A percentile compares a stretch with the other conserved stretches of the same genome.
phyloP scores from a whole-genome alignment of 176 grass and related monocot species.

The Juncus effusus region DNA sequence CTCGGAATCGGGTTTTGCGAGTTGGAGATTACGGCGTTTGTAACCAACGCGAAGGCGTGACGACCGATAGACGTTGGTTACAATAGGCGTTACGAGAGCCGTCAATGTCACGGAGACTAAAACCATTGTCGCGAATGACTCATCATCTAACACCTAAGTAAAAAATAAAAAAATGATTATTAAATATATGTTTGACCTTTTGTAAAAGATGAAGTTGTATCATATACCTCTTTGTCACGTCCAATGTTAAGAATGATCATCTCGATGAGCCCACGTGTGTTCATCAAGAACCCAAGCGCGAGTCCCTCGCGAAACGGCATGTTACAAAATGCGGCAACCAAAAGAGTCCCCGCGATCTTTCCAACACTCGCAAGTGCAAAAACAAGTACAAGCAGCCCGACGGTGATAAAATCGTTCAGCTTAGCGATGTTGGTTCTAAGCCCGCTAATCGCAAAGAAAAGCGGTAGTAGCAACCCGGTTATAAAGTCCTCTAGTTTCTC shows the following conservation, averaged over 20 bases:
- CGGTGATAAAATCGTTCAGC: conserved; percentile 36
- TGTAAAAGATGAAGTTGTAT: conserved; percentile 6
- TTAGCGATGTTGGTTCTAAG: conserved; percentile 46
- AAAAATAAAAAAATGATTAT: background rate
- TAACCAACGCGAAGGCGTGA: conserved; percentile 50
- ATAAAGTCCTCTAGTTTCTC: conserved; percentile 80
- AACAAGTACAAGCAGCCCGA: conserved; percentile 47
- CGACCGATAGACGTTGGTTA: conserved; percentile 36
- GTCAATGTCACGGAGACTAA: conserved; percentile 58
- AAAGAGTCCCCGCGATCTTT: conserved; percentile 59
- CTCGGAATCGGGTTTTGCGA: conserved; percentile 65
- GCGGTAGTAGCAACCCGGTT: conserved; percentile 47
- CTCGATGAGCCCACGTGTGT: conserved; percentile 61
- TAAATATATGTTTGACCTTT: background rate
- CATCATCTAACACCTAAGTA: conserved; percentile 40
- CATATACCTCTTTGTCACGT: conserved; percentile 51
- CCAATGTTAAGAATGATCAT: conserved; percentile 82
- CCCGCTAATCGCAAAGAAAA: conserved; percentile 66
- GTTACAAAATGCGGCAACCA: conserved; percentile 48
- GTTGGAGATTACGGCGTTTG: conserved; percentile 82
- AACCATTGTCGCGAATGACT: conserved; percentile 71
- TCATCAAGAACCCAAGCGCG: conserved; percentile 71
- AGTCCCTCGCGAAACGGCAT: conserved; percentile 64
- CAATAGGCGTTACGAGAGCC: conserved; percentile 57
- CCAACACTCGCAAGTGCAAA: conserved; percentile 62